These are phyloP conservation scores for Coniferiporia sulphurascens DNA, from an alignment of 1,284 basidiomycete genomes.

Conservation along the genomic window DNA sequence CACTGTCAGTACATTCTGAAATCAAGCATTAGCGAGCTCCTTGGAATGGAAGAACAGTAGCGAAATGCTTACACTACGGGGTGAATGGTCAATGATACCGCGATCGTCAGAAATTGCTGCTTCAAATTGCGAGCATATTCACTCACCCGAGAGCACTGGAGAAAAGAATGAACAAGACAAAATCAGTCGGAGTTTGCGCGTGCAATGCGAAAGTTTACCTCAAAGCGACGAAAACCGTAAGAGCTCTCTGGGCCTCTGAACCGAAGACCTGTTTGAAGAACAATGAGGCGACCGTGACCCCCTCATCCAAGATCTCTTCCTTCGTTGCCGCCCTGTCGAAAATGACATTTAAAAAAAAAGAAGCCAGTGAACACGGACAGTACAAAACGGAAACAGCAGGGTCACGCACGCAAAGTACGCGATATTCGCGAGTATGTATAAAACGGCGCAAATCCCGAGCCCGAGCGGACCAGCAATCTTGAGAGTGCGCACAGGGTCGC, in stretches of 20 bases:
- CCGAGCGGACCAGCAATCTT: constrained; percentile 52
- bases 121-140: neutral
- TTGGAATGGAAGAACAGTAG: neutral
- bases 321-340: constrained; percentile 34
- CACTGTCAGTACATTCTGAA: constrained; percentile 33
- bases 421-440: constrained; percentile 51
- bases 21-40: neutral
- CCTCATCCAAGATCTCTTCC: constrained; percentile 39
- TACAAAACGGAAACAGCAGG: neutral
- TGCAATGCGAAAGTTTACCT: constrained; percentile 29
- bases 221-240: constrained; percentile 49
- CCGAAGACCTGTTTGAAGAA: constrained; percentile 57
- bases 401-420: constrained; percentile 40
- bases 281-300: constrained; percentile 46
- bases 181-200: neutral
- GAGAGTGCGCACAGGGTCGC: constrained; percentile 45
- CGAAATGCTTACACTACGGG: constrained; percentile 2
- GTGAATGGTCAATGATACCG: neutral
- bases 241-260: constrained; percentile 37
- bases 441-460: constrained; percentile 38
- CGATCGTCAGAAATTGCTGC: neutral
- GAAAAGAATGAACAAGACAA: neutral
- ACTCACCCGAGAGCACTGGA: constrained; percentile 13
- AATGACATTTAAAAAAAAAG: neutral
- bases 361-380: neutral